Conservation (phyloP, 2,329 filamentous ascomycete genomes). For the Pseudopithomyces maydicus region DNA sequence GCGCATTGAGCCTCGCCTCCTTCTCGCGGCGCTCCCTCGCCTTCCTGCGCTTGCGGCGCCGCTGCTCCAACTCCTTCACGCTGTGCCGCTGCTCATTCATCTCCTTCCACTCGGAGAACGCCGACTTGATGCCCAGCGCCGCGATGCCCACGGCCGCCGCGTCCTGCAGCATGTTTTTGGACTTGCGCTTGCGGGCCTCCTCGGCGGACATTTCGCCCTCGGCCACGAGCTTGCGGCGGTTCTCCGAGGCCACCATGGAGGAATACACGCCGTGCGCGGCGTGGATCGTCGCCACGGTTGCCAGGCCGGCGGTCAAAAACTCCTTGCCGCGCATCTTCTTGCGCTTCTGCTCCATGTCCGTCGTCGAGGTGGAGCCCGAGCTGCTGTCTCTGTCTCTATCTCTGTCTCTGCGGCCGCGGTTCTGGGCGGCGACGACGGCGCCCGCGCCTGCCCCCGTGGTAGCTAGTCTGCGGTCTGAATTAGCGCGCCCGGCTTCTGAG, state of each 20-base stretch:
- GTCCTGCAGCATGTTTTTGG: constrained; percentile 68
- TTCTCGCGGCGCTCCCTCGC: constrained; percentile 48
- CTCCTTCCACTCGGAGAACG: constrained; percentile 70
- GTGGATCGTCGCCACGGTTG: constrained; percentile 71
- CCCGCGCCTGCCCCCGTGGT: constrained; percentile 43
- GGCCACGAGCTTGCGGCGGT: constrained; percentile 62
- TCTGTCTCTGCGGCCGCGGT: constrained; percentile 24
- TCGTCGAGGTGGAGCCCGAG: constrained; percentile 57
- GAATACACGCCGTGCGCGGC: constrained; percentile 69
- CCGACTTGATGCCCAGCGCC: constrained; percentile 69
- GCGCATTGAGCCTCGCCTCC: constrained; percentile 50
- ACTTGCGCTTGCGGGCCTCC: constrained; percentile 66
- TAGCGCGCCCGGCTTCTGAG: constrained; percentile 43
- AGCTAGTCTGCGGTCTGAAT: constrained; percentile 46
- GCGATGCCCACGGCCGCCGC: constrained; percentile 70
- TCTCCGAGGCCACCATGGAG: constrained; percentile 67
- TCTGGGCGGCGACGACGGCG: constrained; percentile 31
- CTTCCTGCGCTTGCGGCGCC: constrained; percentile 54
- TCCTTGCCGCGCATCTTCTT: constrained; percentile 72
- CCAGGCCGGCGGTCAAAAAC: constrained; percentile 68
- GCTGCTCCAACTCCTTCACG: constrained; percentile 59
- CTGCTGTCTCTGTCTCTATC: no score
- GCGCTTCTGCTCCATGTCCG: constrained; percentile 65
- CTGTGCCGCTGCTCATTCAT: constrained; percentile 66
- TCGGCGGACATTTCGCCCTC: constrained; percentile 68